Evolutionary conservation across 305 asterid species (phyloP).

Genomic region (Rubia peregrina): DNA sequence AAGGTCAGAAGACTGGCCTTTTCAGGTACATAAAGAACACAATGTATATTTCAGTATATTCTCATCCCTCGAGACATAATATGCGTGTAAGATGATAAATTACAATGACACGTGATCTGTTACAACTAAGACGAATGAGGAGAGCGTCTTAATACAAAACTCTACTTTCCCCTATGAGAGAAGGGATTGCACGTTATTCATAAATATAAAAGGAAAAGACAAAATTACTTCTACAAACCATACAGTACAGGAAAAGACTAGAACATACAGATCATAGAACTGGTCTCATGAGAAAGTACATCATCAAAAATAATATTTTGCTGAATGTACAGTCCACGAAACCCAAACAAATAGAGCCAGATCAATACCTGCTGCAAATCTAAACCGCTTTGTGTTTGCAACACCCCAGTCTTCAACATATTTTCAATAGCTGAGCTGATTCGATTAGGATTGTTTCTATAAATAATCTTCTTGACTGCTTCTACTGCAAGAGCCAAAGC

Average conservation of each 20-base stretch:
- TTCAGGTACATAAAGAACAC: background rate
- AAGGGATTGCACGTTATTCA: background rate
- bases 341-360: background rate
- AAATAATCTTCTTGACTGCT: conserved; percentile 52
- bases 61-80: background rate
- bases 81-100: background rate
- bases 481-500: conserved; percentile 50
- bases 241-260: background rate
- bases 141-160: background rate
- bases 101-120: background rate
- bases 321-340: background rate
- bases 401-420: conserved; percentile 79
- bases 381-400: conserved; percentile 63
- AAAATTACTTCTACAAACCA: background rate
- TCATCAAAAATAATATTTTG: background rate
- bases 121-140: background rate
- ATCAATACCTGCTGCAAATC: conserved; percentile 86
- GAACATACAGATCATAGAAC: background rate
- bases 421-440: conserved; percentile 67
- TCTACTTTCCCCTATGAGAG: background rate
- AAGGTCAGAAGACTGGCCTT: background rate
- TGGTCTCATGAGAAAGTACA: background rate
- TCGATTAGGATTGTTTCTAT: conserved; percentile 48
- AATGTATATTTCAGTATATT: background rate
- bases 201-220: background rate